Percentiles rank a stretch among this genome's conserved stretches.
phyloP scores from a whole-genome alignment of 1,139 yeast genomes.

The Nadsonia commutata region DNA sequence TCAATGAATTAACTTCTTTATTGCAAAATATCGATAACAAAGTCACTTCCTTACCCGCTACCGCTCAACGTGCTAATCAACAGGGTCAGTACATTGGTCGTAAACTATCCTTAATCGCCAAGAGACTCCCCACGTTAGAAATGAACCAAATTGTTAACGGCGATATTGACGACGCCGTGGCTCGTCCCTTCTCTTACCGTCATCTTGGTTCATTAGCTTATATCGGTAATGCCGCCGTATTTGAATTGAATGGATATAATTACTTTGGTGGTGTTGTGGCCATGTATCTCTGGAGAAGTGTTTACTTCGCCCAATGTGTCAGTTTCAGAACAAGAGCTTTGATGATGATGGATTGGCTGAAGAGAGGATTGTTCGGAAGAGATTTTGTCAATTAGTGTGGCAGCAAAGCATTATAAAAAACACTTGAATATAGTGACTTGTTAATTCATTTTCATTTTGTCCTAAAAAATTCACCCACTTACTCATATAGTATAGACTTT shows the following conservation, averaged over 20 bases:
- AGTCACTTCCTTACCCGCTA: conserved; percentile 50
- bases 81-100: conserved; percentile 48
- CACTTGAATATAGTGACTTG: too few species aligned
- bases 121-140: conserved; percentile 23
- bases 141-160: conserved; percentile 27
- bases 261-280: conserved; percentile 47
- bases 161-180: conserved; percentile 39
- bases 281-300: conserved; percentile 54
- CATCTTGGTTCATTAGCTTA: conserved; percentile 52
- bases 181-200: conserved; percentile 40
- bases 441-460: not conserved
- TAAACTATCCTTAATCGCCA: conserved; percentile 36
- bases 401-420: conserved; percentile 15
- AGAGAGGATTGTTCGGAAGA: conserved; percentile 48
- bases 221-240: conserved; percentile 50
- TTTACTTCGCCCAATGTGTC: conserved; percentile 49
- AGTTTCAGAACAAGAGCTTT: conserved; percentile 43
- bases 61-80: conserved; percentile 55
- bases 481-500: conserved; percentile 7
- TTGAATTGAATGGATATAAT: conserved; percentile 38
- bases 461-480: not conserved
- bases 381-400: too few species aligned
- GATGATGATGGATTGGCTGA: conserved; percentile 48
- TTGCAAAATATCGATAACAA: conserved; percentile 41
- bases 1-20: conserved; percentile 33